Percentiles rank a stretch among this genome's conserved stretches.
These are phyloP conservation scores for Henckelia pumila DNA, from an alignment of 257 asterid species.

Conservation along the genomic window DNA sequence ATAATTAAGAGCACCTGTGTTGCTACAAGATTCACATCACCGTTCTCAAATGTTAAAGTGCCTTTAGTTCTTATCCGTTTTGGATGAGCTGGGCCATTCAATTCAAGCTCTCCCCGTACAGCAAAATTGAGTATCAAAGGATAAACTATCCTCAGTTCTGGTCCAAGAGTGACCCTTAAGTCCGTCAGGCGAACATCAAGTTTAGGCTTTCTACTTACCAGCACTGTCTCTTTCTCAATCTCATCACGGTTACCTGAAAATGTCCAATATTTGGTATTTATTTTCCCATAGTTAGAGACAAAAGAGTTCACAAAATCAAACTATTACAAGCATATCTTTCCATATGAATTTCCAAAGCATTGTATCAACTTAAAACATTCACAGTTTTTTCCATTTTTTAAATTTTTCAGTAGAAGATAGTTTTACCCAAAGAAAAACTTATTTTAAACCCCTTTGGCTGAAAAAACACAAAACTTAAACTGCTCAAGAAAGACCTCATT, in stretches of 20 bases:
- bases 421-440: not conserved
- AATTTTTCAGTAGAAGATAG: not conserved
- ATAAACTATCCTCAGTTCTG: conserved; percentile 86
- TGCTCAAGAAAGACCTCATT: not conserved
- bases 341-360: not conserved
- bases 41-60: conserved; percentile 79
- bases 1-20: conserved; percentile 62
- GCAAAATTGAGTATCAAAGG: conserved; percentile 97
- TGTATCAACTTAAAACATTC: not conserved
- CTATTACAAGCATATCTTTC: conserved; percentile 10
- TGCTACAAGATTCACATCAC: conserved; percentile 98
- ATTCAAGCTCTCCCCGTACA: conserved; percentile 92
- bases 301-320: conserved; percentile 12
- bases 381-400: not conserved
- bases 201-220: conserved; percentile 71
- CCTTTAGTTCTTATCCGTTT: conserved; percentile 95
- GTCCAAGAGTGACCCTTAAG: conserved; percentile 82
- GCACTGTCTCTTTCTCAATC: conserved; percentile 74
- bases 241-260: conserved; percentile 71
- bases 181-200: conserved; percentile 80
- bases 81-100: conserved; percentile 92
- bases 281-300: conserved; percentile 13
- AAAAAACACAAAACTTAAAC: too few relatives aligned
- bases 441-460: too few relatives aligned
- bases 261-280: conserved; percentile 20